These are phyloP conservation scores for Gentiana straminea DNA, from an alignment of 257 asterid genomes.

Conservation along the genomic window DNA sequence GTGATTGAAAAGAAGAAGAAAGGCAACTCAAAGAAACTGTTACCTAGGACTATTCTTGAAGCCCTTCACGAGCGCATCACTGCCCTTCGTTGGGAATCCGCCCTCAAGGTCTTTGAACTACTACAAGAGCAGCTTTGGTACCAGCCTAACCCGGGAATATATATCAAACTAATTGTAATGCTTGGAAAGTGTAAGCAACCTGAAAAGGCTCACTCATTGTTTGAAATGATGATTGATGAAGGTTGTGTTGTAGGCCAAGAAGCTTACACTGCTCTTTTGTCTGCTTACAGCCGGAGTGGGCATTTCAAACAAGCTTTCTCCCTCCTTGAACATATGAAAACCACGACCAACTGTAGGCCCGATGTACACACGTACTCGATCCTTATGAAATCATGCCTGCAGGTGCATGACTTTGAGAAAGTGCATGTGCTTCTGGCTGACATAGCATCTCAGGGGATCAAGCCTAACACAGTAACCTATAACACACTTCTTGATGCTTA, in stretches of 20 bases:
- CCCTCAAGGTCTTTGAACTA: constrained; percentile 89
- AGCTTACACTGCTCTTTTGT: constrained; percentile 86
- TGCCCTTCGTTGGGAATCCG: constrained; percentile 94
- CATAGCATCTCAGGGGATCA: constrained; percentile 58
- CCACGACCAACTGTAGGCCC: constrained; percentile 44
- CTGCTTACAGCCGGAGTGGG: constrained; percentile 81
- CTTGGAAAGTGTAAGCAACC: constrained; percentile 99
- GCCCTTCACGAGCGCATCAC: constrained; percentile 92
- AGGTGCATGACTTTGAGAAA: constrained; percentile 45
- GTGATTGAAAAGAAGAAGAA: constrained; percentile 78
- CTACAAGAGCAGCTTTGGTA: constrained; percentile 95
- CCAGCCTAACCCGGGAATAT: constrained; percentile 64
- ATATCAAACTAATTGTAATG: constrained; percentile 85
- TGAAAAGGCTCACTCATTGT: constrained; percentile 76
- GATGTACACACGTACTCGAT: constrained; percentile 81
- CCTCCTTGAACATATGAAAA: constrained; percentile 75
- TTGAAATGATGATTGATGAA: constrained; percentile 78
- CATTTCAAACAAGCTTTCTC: constrained; percentile 39
- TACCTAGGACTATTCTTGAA: constrained; percentile 75
- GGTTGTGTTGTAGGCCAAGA: constrained; percentile 67
- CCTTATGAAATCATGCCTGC: constrained; percentile 75
- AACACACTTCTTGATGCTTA: constrained; percentile 89
- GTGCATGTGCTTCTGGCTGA: constrained; percentile 52
- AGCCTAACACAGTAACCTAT: constrained; percentile 72
- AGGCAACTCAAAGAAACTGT: constrained; percentile 43